Evolutionary conservation across 257 asterid species (phyloP).

Genomic region (Ilex aquifolium): DNA sequence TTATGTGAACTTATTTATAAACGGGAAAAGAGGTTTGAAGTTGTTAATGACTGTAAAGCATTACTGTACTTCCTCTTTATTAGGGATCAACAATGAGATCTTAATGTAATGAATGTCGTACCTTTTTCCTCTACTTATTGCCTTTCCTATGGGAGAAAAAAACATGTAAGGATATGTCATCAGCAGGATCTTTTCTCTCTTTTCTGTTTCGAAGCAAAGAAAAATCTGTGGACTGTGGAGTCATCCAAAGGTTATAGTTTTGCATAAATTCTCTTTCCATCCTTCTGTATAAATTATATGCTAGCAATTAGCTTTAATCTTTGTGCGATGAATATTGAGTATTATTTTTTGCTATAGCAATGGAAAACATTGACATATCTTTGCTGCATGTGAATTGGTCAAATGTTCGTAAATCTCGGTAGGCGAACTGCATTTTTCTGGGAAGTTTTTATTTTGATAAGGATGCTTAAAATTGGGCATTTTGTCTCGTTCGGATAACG

Average conservation of each 20-base stretch:
- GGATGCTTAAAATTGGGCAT: not conserved
- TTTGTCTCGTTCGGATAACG: not conserved
- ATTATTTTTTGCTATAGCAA: too few relatives aligned
- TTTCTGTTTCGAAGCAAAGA: not conserved
- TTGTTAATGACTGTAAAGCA: too few relatives aligned
- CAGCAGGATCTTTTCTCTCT: not conserved
- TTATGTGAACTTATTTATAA: too few relatives aligned
- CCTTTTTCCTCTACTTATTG: not conserved
- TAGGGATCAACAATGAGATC: too few relatives aligned
- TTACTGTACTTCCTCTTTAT: too few relatives aligned
- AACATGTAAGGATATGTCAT: not conserved
- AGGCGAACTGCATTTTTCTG: too few relatives aligned
- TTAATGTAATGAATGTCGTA: not conserved
- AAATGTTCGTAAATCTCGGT: not conserved
- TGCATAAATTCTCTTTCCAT: not conserved
- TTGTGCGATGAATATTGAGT: too few relatives aligned
- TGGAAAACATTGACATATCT: not conserved
- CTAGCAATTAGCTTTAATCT: too few relatives aligned
- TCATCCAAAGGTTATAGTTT: not conserved
- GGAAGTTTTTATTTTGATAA: not conserved
- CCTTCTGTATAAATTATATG: too few relatives aligned
- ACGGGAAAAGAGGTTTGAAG: too few relatives aligned
- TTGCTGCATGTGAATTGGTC: not conserved
- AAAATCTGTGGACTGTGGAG: not conserved
- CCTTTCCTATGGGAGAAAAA: not conserved